Evolutionary conservation across 306 rosid species (phyloP).

Genomic region (Quercus alba): DNA sequence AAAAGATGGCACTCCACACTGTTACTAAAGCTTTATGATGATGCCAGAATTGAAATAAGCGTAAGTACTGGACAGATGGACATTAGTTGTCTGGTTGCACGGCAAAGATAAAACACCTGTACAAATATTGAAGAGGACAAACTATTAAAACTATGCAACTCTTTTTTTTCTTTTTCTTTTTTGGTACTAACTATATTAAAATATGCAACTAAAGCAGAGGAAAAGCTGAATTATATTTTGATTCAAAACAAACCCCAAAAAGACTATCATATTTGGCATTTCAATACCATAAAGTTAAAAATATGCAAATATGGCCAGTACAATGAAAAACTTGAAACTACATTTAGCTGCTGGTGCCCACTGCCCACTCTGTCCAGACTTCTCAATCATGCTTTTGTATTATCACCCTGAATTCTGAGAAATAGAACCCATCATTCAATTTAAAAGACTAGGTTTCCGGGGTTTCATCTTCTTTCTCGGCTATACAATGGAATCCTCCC

Average conservation of each 20-base stretch:
- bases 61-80: not conserved
- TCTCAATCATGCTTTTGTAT: not conserved
- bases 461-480: not conserved
- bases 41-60: not conserved
- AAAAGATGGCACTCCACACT: not conserved
- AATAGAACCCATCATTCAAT: not conserved
- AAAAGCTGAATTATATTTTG: not conserved
- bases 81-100: not conserved
- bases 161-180: no score
- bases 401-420: not conserved
- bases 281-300: no score
- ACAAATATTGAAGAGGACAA: not conserved
- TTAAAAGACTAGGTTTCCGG: not conserved
- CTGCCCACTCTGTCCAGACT: not conserved
- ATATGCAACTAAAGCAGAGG: not conserved
- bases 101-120: not conserved
- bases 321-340: not conserved
- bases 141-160: not conserved
- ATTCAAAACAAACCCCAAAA: not conserved
- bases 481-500: not conserved
- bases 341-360: not conserved
- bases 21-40: not conserved
- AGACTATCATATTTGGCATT: not conserved
- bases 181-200: not conserved
- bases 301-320: not conserved